Percentiles rank a stretch among this genome's conserved stretches.
These are phyloP conservation scores for Populus simonii DNA, from an alignment of 345 rosid species.

Conservation along the genomic window DNA sequence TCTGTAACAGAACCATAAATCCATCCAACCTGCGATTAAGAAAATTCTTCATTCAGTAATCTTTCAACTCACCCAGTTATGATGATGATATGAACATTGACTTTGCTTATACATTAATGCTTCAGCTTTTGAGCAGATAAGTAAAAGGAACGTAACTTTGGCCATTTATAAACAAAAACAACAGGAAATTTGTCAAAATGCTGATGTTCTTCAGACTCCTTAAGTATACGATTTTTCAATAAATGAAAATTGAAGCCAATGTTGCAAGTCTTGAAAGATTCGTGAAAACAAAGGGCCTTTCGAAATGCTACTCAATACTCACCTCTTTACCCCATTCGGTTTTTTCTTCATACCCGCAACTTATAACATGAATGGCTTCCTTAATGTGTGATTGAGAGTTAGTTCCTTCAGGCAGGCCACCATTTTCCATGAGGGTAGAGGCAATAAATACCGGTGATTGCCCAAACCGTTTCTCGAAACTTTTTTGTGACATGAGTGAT, in stretches of 20 bases:
- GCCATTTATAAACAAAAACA: too few species aligned
- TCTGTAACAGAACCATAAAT: slow-evolving; percentile 92
- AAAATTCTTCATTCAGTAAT: background rate
- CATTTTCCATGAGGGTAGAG: slow-evolving; percentile 89
- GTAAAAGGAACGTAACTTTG: too few species aligned
- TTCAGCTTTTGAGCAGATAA: too few species aligned
- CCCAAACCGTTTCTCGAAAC: slow-evolving; percentile 89
- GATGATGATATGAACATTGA: background rate
- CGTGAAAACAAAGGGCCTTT: background rate
- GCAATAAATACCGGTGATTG: slow-evolving; percentile 90
- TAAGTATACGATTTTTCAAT: too few species aligned
- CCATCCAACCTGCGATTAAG: slow-evolving; percentile 76
- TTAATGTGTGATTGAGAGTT: slow-evolving; percentile 65
- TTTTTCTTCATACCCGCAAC: slow-evolving; percentile 89
- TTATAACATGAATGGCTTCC: slow-evolving; percentile 96
- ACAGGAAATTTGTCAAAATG: too few species aligned
- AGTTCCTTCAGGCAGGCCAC: slow-evolving; percentile 93
- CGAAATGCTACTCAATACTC: slow-evolving; percentile 7
- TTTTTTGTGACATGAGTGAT: slow-evolving; percentile 92
- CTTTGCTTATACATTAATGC: too few species aligned
- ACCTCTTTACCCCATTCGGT: slow-evolving; percentile 99
- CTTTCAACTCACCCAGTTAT: background rate
- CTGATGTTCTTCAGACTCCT: too few species aligned
- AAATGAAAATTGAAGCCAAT: background rate
- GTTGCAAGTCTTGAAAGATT: too few species aligned